These are phyloP conservation scores for Pezizomycotina sp. DNA, from an alignment of 2,329 filamentous ascomycete species.

Conservation along the genomic window DNA sequence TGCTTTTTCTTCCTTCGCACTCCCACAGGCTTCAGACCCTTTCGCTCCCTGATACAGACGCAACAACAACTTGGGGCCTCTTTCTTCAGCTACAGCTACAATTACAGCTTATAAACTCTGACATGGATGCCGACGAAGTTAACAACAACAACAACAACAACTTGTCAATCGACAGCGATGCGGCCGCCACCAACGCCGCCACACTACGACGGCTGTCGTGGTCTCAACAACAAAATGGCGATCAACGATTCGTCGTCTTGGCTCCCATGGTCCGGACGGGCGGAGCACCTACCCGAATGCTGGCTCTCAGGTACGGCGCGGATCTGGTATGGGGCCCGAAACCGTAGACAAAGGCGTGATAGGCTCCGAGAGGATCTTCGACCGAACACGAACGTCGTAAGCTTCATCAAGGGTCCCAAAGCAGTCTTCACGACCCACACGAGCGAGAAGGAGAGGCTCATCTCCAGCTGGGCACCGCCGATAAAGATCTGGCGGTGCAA, in stretches of 20 bases:
- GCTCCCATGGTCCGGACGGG: conserved; percentile 98
- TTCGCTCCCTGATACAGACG: too few species aligned
- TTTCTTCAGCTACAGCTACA: too few species aligned
- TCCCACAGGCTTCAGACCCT: too few species aligned
- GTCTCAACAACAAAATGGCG: conserved; percentile 87
- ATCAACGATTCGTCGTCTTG: conserved; percentile 59
- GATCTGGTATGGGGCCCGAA: conserved; percentile 97
- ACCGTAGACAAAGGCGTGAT: conserved; percentile 87
- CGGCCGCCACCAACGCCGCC: conserved; percentile 74
- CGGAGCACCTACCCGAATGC: conserved; percentile 73
- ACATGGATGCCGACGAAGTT: too few species aligned
- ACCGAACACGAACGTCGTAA: conserved; percentile 62
- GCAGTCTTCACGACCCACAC: conserved; percentile 77
- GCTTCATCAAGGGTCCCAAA: conserved; percentile 50
- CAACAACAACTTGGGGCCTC: too few species aligned
- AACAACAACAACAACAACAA: conserved; percentile 46
- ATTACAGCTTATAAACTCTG: too few species aligned
- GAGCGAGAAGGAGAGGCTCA: conserved; percentile 54
- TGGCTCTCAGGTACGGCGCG: conserved; percentile 85
- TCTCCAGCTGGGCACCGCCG: conserved; percentile 84
- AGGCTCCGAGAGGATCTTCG: conserved; percentile 61
- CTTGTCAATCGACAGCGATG: conserved; percentile 30
- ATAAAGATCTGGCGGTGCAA: conserved; percentile 64
- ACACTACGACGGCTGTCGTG: too few species aligned
- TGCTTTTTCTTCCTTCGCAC: too few species aligned